phyloP scores from a whole-genome alignment of 75 land plant genomes.

The Adiantum capillusveneris region DNA sequence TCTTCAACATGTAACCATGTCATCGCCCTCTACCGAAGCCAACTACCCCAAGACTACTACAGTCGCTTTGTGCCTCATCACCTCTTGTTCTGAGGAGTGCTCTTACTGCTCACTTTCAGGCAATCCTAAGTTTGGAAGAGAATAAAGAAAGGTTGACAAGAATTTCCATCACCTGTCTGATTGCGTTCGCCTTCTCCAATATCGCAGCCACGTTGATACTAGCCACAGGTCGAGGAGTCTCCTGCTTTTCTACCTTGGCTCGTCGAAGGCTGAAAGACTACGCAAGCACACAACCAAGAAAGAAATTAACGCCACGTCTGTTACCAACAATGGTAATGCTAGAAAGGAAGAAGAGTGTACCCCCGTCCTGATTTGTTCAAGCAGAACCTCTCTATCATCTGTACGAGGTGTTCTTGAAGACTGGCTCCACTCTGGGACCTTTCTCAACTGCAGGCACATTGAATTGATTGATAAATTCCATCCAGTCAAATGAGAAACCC shows the following conservation, averaged over 20 bases:
- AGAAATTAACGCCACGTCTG: no score
- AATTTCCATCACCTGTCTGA: slow-evolving; percentile 65
- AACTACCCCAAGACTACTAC: no score
- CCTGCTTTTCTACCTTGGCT: slow-evolving; percentile 39
- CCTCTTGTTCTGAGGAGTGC: no score
- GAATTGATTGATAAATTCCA: no score
- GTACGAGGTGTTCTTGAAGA: slow-evolving; percentile 25
- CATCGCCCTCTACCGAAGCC: no score
- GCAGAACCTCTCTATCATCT: slow-evolving; percentile 55
- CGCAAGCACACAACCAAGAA: not conserved
- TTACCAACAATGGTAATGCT: not conserved
- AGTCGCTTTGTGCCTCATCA: no score
- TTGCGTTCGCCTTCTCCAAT: slow-evolving; percentile 88
- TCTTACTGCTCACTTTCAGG: not conserved
- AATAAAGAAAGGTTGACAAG: not conserved
- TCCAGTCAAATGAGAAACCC: no score
- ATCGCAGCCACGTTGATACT: slow-evolving; percentile 88
- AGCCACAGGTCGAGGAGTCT: slow-evolving; percentile 44
- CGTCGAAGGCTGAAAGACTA: slow-evolving; percentile 86
- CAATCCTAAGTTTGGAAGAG: not conserved
- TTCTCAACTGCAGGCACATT: slow-evolving; percentile 55
- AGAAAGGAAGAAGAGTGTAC: slow-evolving; percentile 8
- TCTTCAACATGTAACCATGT: no score
- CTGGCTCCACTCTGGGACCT: slow-evolving; percentile 40
- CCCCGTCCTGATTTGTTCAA: slow-evolving; percentile 51